These are phyloP conservation scores for Trypanosoma avium DNA, from an alignment of 208 protist species.

Conservation along the genomic window DNA sequence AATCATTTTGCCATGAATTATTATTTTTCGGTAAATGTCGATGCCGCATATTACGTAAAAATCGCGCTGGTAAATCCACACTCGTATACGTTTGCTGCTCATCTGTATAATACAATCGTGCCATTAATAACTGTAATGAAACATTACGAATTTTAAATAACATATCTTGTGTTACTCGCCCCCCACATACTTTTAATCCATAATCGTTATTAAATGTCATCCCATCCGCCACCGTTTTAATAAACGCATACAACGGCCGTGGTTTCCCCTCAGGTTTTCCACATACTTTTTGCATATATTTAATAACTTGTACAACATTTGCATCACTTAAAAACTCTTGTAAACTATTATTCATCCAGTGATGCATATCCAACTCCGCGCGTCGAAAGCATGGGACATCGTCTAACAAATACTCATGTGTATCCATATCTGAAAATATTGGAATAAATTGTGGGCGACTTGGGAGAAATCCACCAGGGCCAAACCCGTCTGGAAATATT, in stretches of 20 bases:
- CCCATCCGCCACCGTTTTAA: constrained; percentile 80
- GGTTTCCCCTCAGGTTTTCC: constrained; percentile 32
- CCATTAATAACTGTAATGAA: constrained; percentile 66
- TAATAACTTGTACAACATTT: constrained; percentile 38
- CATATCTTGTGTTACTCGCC: constrained; percentile 41
- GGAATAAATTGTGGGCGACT: constrained; percentile 78
- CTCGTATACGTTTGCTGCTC: constrained; percentile 86
- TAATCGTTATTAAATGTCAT: constrained; percentile 81
- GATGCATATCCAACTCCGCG: constrained; percentile 64
- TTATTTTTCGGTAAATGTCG: constrained; percentile 33
- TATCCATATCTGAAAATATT: constrained; percentile 86
- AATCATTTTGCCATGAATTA: constrained; percentile 69
- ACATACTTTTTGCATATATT: constrained; percentile 58
- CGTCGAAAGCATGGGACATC: constrained; percentile 82
- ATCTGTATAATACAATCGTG: constrained; percentile 79
- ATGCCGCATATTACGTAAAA: constrained; percentile 55
- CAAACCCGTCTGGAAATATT: constrained; percentile 80
- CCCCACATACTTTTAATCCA: constrained; percentile 51
- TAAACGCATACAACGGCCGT: constrained; percentile 43
- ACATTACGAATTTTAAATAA: constrained; percentile 70
- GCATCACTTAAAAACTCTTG: constrained; percentile 40
- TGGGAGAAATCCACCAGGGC: constrained; percentile 67
- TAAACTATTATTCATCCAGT: constrained; percentile 57
- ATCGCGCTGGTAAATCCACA: constrained; percentile 65
- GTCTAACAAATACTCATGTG: constrained; percentile 85